A percentile compares a stretch with the other conserved stretches of the same genome.
Evolutionary conservation across 352 stramenopile genomes (phyloP).

Genomic region (Phytophthora parvispora): DNA sequence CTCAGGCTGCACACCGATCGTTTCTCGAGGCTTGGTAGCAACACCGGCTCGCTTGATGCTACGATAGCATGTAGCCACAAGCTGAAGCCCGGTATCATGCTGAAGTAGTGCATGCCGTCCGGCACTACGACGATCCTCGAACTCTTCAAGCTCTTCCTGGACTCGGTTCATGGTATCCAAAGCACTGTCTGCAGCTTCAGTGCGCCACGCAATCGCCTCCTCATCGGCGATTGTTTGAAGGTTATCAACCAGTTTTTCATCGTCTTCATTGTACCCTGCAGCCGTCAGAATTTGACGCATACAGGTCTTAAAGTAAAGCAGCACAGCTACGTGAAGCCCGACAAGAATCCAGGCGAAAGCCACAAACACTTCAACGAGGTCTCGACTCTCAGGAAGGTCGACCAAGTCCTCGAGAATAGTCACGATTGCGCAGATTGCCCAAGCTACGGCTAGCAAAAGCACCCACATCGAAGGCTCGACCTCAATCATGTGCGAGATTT

Average conservation of each 20-base stretch:
- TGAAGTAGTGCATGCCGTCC: conserved; percentile 16
- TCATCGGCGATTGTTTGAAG: conserved; percentile 26
- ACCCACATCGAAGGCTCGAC: conserved; percentile 79
- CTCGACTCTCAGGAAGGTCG: conserved; percentile 27
- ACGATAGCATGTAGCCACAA: conserved; percentile 27
- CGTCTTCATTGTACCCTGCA: conserved; percentile 39
- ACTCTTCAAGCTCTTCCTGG: conserved; percentile 35
- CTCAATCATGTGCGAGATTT: conserved; percentile 87
- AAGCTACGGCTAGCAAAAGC: conserved; percentile 57
- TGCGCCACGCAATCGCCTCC: conserved; percentile 21
- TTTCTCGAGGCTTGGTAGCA: conserved; percentile 2
- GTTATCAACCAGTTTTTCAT: conserved; percentile 4
- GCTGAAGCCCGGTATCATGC: conserved; percentile 32
- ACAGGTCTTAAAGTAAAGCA: conserved; percentile 50
- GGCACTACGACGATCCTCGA: conserved; percentile 28
- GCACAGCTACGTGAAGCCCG: conserved; percentile 39
- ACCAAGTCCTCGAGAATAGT: conserved; percentile 13
- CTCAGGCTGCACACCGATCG: conserved; percentile 11
- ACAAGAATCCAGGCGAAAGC: conserved; percentile 48
- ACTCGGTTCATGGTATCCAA: conserved; percentile 25
- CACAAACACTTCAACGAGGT: conserved; percentile 46
- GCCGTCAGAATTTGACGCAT: conserved; percentile 39
- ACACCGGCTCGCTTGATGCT: conserved; percentile 20
- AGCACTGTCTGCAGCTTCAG: conserved; percentile 28
- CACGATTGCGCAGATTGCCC: conserved; percentile 40